Evolutionary conservation across 352 stramenopile genomes (phyloP).

Genomic region (Phytophthora aleatoria): DNA sequence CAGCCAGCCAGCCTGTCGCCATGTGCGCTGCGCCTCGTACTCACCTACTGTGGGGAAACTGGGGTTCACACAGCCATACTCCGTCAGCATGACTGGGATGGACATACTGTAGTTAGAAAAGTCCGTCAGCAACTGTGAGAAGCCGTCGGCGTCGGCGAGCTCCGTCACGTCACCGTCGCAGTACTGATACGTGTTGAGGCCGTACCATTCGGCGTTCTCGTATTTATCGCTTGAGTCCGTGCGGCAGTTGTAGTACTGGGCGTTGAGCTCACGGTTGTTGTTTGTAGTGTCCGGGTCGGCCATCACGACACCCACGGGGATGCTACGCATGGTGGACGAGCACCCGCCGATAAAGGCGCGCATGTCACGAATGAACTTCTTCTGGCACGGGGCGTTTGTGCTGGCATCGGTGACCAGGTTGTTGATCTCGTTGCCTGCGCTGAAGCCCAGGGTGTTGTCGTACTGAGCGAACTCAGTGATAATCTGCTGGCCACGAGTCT

Average conservation of each 20-base stretch:
- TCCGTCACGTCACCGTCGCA: conserved; percentile 61
- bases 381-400: conserved; percentile 84
- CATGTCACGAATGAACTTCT: conserved; percentile 91
- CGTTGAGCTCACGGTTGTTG: conserved; percentile 67
- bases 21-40: conserved; percentile 50
- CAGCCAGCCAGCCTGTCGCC: conserved; percentile 64
- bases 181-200: conserved; percentile 86
- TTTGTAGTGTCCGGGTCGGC: conserved; percentile 53
- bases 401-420: conserved; percentile 45
- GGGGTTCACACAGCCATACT: conserved; percentile 82
- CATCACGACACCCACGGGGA: conserved; percentile 81
- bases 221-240: conserved; percentile 70
- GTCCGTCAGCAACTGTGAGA: conserved; percentile 57
- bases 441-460: conserved; percentile 82
- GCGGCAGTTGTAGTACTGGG: conserved; percentile 89
- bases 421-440: conserved; percentile 88
- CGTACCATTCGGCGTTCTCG: conserved; percentile 87
- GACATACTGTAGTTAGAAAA: conserved; percentile 70
- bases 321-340: conserved; percentile 57
- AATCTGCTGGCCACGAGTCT: conserved; percentile 75
- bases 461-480: conserved; percentile 86
- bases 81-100: conserved; percentile 83
- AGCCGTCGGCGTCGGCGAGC: conserved; percentile 57
- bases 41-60: conserved; percentile 49
- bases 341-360: conserved; percentile 65